A percentile compares a stretch with the other conserved stretches of the same genome.
Conservation (phyloP, 148 eudicot genomes). For the Cornus suecica region DNA sequence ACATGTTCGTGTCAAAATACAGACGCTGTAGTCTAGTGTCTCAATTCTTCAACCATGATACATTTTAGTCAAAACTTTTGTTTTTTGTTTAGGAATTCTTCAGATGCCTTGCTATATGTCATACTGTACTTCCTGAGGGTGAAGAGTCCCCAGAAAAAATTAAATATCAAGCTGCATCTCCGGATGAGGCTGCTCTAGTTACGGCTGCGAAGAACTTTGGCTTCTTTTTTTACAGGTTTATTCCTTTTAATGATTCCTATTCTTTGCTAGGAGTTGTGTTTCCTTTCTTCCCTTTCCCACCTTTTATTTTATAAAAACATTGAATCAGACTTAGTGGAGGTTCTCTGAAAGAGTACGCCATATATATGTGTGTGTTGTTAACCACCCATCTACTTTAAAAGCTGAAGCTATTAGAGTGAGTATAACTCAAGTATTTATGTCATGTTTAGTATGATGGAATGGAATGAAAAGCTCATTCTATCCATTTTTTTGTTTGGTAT, state of each 20-base stretch:
- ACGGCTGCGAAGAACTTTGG: conserved; percentile 97
- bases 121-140: conserved; percentile 98
- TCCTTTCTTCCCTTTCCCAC: not conserved
- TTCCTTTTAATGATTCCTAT: not conserved
- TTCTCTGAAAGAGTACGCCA: too few relatives aligned
- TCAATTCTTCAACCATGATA: not conserved
- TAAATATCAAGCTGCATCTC: conserved; percentile 94
- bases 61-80: conserved; percentile 10
- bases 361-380: too few relatives aligned
- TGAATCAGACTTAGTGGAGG: too few relatives aligned
- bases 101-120: conserved; percentile 98
- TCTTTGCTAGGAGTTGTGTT: too few relatives aligned
- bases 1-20: conserved; percentile 3
- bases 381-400: too few relatives aligned
- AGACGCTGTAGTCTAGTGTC: not conserved
- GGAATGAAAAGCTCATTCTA: too few relatives aligned
- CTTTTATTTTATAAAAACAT: too few relatives aligned
- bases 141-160: conserved; percentile 91
- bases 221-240: conserved; percentile 92
- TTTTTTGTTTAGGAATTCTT: conserved; percentile 72
- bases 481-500: too few relatives aligned
- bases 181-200: conserved; percentile 97
- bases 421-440: too few relatives aligned
- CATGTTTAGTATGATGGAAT: too few relatives aligned
- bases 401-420: too few relatives aligned